Percentiles rank a stretch among this genome's conserved stretches.
phyloP scores from a whole-genome alignment of 345 rosid species.

The Acer saccharum region DNA sequence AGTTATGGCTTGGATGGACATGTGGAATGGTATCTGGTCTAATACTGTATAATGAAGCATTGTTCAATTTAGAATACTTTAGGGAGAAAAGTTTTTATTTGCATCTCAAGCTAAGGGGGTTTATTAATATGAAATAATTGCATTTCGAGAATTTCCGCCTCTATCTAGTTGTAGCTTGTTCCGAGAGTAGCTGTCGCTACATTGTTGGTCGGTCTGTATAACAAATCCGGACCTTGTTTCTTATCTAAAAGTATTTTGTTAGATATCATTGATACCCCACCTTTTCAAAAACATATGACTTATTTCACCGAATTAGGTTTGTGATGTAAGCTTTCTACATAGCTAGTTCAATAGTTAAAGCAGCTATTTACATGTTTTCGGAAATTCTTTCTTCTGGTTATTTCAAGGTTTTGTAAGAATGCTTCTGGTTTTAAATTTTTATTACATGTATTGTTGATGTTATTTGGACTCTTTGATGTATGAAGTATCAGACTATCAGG shows the following conservation, averaged over 20 bases:
- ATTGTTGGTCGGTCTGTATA: not conserved
- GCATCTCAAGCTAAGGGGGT: not conserved
- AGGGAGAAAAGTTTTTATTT: not conserved
- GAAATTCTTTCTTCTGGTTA: too few species aligned
- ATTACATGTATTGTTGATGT: not conserved
- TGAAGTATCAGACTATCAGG: not conserved
- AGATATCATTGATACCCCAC: not conserved
- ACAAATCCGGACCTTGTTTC: not conserved
- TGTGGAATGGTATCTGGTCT: not conserved
- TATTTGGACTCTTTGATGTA: not conserved
- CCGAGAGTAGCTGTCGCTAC: not conserved
- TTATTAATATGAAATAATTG: not conserved
- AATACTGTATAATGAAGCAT: not conserved
- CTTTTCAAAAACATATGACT: not conserved
- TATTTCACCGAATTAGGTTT: slow-evolving; percentile 10
- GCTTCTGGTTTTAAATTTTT: too few species aligned
- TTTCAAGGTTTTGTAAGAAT: too few species aligned
- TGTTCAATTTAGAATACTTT: not conserved
- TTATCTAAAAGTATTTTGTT: not conserved
- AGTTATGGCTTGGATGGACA: not conserved
- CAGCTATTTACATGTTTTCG: not conserved
- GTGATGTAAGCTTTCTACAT: not conserved
- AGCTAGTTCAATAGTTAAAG: not conserved
- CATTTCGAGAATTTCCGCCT: not conserved
- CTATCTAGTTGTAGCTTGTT: not conserved